Evolutionary conservation across 78 protist species (phyloP).

Genomic region (Dictyostelium purpureum): DNA sequence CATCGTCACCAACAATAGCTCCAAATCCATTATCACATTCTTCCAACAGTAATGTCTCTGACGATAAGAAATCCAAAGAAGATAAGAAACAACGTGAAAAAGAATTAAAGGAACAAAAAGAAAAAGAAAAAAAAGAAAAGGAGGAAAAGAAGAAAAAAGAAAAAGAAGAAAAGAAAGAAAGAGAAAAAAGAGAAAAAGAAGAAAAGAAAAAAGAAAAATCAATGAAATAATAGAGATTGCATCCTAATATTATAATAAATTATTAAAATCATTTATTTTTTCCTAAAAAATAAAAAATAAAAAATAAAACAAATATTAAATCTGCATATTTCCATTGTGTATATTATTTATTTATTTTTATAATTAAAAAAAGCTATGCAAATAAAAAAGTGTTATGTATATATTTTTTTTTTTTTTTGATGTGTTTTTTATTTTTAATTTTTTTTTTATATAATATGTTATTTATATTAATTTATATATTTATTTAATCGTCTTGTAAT

Average conservation of each 20-base stretch:
- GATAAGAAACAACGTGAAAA: slow-evolving; percentile 11
- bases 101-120: slow-evolving; percentile 1
- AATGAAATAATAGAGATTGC: neutral
- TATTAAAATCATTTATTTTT: too few species aligned
- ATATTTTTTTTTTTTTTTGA: neutral
- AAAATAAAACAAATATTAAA: too few species aligned
- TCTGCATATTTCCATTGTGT: too few species aligned
- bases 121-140: slow-evolving; percentile 10
- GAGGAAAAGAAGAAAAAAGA: slow-evolving; percentile 3
- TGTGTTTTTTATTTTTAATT: neutral
- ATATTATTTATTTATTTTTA: too few species aligned
- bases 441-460: neutral
- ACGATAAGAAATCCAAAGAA: neutral
- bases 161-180: neutral
- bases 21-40: neutral
- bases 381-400: too few species aligned
- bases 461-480: neutral
- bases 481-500: neutral
- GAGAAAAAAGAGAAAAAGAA: neutral
- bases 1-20: neutral
- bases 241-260: too few species aligned
- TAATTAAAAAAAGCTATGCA: too few species aligned
- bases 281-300: too few species aligned
- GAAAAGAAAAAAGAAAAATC: slow-evolving; percentile 4
- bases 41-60: neutral